Conservation (phyloP, 257 asterid species). For the Solanum rostratum region DNA sequence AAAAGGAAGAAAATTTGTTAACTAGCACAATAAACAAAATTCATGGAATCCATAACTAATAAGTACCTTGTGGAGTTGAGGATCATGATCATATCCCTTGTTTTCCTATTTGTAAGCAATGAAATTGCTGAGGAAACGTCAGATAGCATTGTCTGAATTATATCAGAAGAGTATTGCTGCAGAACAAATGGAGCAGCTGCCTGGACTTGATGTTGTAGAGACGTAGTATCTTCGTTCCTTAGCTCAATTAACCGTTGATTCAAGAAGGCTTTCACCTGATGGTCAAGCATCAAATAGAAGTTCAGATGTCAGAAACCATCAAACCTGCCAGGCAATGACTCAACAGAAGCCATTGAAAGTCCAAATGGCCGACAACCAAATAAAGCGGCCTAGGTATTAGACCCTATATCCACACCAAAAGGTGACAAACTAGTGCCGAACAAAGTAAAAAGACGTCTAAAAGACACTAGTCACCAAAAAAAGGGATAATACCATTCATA, state of each 20-base stretch:
- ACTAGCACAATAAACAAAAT: not conserved
- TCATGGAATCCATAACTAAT: not conserved
- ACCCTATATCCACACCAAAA: not conserved
- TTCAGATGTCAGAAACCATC: slow-evolving; percentile 3
- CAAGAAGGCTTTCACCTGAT: slow-evolving; percentile 83
- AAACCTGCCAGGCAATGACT: not conserved
- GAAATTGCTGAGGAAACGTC: slow-evolving; percentile 62
- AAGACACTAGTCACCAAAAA: not conserved
- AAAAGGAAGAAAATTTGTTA: not conserved
- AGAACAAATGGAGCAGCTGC: slow-evolving; percentile 84
- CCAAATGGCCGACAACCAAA: not conserved
- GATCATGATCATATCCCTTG: slow-evolving; percentile 85
- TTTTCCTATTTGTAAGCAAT: slow-evolving; percentile 74
- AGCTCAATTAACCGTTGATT: slow-evolving; percentile 73
- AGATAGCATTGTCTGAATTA: slow-evolving; percentile 57
- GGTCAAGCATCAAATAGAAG: slow-evolving; percentile 7
- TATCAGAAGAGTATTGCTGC: slow-evolving; percentile 71
- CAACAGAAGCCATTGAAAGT: not conserved
- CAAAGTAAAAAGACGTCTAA: not conserved
- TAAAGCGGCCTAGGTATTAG: not conserved
- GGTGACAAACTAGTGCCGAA: not conserved
- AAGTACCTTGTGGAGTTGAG: slow-evolving; percentile 85
- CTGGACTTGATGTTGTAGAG: slow-evolving; percentile 95
- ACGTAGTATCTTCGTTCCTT: slow-evolving; percentile 70
- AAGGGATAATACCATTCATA: not conserved